Evolutionary conservation across 2,329 filamentous ascomycete genomes (phyloP), one percentile per base, ranked within the genome.

Genomic region (Colletotrichum abscissum): DNA sequence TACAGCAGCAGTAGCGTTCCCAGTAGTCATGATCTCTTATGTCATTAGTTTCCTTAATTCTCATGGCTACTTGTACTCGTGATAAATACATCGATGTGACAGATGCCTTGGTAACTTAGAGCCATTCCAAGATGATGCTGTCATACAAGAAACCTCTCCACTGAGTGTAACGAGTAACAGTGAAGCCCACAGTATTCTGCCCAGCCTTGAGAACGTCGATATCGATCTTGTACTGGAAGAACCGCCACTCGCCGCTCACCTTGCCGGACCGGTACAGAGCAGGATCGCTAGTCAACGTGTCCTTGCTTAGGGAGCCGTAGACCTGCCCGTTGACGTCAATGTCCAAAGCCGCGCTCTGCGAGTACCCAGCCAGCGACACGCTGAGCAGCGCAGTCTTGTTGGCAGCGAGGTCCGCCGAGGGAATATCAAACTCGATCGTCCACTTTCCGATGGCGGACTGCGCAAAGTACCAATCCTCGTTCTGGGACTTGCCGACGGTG

Each of bases 391-490:
- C 80, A 1, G 79, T 77, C 22, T 46, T n/a, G 75, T 73, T 64
- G 54, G 68, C 63, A 3, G 59, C 66, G 12, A 70, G 24, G 6
- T 73, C 72, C 4, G 6, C 28, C 1, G 42, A 63, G 3, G 63
- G 19, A 8, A 75, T 22, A 8, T 69, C 57, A 56, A 81, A 81
- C 11, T 75, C 58, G 5, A 81, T 77, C 1, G 76, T 76, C 79
- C 78, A 80, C 19, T 76, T 79, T 0, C 80, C 80, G 14, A 77
- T 57, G 9, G 76, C 76, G 6, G 81, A 82, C 60, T 86, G 84
- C 0, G 80, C 85, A 59, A 85, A 87, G 63, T 82, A 87, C 86
- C 85, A 87, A 64, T 87, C 84, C 0, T 76, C 73, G 3, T 78
- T 79, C 19, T 75, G 76, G 14, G 76, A 80, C 54, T 75, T 58